A percentile compares a stretch with the other conserved stretches of the same genome.
Conservation (phyloP, 1,284 basidiomycete species). For the Grifola frondosa region DNA sequence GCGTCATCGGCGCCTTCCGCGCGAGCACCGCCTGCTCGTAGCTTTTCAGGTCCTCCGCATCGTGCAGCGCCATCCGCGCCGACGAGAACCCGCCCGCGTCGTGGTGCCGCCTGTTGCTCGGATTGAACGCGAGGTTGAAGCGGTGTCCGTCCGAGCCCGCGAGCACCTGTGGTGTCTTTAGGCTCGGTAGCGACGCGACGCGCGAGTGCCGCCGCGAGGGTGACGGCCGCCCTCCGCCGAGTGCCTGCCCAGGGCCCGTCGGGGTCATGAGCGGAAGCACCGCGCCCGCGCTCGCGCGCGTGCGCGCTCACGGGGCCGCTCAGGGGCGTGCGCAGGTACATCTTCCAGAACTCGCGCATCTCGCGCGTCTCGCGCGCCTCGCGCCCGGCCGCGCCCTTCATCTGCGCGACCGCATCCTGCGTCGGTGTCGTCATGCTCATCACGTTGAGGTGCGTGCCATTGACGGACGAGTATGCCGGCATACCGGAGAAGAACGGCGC, state of each 20-base stretch:
- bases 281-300: slow-evolving; percentile 11
- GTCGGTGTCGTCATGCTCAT: slow-evolving; percentile 24
- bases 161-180: slow-evolving; percentile 52
- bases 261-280: slow-evolving; percentile 27
- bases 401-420: slow-evolving; percentile 24
- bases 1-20: slow-evolving; percentile 54
- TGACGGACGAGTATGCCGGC: slow-evolving; percentile 9
- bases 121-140: slow-evolving; percentile 6
- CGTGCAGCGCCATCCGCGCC: slow-evolving; percentile 41
- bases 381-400: slow-evolving; percentile 33
- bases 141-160: slow-evolving; percentile 14
- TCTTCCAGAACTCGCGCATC: slow-evolving; percentile 71
- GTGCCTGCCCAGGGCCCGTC: slow-evolving; percentile 28
- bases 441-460: slow-evolving; percentile 4
- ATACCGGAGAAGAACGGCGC: slow-evolving; percentile 59
- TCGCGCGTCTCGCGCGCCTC: slow-evolving; percentile 52
- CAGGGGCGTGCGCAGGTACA: slow-evolving; percentile 71
- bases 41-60: slow-evolving; percentile 59
- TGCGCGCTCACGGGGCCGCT: slow-evolving; percentile 41
- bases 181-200: slow-evolving; percentile 64
- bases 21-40: slow-evolving; percentile 77
- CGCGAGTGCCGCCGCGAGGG: slow-evolving; percentile 44
- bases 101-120: slow-evolving; percentile 8
- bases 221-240: slow-evolving; percentile 21
- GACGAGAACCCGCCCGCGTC: slow-evolving; percentile 21